Base-by-base conservation (phyloP, 2,329 filamentous ascomycete genomes). In the Ascochyta rabiei region DNA sequence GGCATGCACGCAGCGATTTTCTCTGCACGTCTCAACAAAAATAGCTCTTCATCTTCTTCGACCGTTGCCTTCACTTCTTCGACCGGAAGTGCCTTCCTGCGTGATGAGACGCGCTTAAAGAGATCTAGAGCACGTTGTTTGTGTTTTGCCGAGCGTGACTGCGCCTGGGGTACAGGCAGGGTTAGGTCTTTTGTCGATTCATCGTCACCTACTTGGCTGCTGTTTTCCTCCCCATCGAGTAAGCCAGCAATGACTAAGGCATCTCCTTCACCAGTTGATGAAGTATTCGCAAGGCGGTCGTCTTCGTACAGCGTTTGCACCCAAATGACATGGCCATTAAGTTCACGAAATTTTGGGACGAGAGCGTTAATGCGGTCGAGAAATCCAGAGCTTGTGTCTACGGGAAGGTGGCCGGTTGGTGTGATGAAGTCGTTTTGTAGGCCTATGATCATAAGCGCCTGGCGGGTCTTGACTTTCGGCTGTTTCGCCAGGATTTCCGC, bases 341-440 rank as follows among this genome's bases (percentile, higher is more conserved):
- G 81, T 42, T 83, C 79, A 60, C 93, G 90, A 68, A 98, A 96
- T 15, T 83, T 83, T 10, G 84, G 82, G 37, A 88, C 86, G 2
- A 98, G 79, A 6, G 82, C 76, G 18, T 86, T 78, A 37, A 92
- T 84, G 24, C 84, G 85, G 34, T 88, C 81, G 39, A 95, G 73
- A 58, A 93, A 90, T 9, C 85, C 84, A 4, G 82, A 75, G 3
- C 86, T 85, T 38, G 85, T 82, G 31, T 79, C 79, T 45, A 93
- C 84, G 12, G 86, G 83, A 18, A 97, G 76, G 23, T 86, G 84
- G 49, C 90, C 89, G 45, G 85, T 81, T 1, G 84, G 77, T 6
- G 85, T 81, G 53, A 96, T 78, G 68, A 98, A 96, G 73, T 97
- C 93, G 66, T 96, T 91, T 70, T 98, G 95, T 31, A 96, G 84